These are phyloP conservation scores for Clarireedia paspali DNA, from an alignment of 2,329 filamentous ascomycete genomes.

Conservation along the genomic window DNA sequence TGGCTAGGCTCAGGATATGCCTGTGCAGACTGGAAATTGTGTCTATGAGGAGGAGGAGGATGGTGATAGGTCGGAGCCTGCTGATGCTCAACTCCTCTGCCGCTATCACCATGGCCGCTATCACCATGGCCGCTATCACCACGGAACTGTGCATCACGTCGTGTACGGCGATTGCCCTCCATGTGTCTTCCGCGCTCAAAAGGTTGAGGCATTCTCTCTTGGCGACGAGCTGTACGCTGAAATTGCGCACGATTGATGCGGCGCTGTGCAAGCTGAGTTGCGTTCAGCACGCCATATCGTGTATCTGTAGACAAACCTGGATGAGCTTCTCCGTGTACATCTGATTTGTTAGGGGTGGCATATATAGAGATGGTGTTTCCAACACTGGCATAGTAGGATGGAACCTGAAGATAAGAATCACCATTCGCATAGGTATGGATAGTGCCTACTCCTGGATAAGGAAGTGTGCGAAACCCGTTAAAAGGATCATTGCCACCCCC, in stretches of 20 bases:
- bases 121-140: not conserved
- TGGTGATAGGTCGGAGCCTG: too few species aligned
- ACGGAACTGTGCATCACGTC: not conserved
- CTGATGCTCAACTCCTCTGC: too few species aligned
- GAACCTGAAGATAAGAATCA: not conserved
- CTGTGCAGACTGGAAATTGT: too few species aligned
- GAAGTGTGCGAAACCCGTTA: constrained; percentile 2
- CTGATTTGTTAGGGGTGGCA: not conserved
- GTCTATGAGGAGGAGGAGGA: too few species aligned
- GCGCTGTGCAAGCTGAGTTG: not conserved
- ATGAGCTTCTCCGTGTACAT: not conserved
- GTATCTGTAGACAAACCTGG: constrained; percentile 3
- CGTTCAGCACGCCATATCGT: not conserved
- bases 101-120: not conserved
- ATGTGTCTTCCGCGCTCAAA: not conserved
- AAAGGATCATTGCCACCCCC: not conserved
- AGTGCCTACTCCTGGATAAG: not conserved
- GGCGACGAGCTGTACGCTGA: not conserved
- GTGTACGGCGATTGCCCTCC: not conserved
- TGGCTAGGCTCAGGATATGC: too few species aligned
- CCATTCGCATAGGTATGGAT: not conserved
- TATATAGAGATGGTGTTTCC: not conserved
- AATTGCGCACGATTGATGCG: not conserved
- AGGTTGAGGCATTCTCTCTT: not conserved
- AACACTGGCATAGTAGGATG: constrained; percentile 1